A percentile compares a stretch with the other conserved stretches of the same genome.
Evolutionary conservation across 1,284 basidiomycete genomes (phyloP).

Genomic region (Tilletia walkeri): DNA sequence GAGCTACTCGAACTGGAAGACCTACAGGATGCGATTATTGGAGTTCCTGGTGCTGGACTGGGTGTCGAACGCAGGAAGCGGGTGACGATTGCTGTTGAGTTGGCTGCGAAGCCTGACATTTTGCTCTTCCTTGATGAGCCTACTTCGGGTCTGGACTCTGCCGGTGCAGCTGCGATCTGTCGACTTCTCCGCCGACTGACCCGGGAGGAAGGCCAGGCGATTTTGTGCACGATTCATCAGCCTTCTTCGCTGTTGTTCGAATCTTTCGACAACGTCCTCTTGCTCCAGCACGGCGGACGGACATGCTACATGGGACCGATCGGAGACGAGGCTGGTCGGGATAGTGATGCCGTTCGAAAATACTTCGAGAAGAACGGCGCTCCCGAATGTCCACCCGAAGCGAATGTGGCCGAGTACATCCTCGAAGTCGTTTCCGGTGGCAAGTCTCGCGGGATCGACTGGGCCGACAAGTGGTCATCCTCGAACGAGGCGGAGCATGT

Average conservation of each 20-base stretch:
- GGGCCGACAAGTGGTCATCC: slow-evolving; percentile 38
- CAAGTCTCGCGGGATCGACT: slow-evolving; percentile 25
- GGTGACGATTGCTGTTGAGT: slow-evolving; percentile 48
- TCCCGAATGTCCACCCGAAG: slow-evolving; percentile 32
- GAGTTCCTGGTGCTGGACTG: slow-evolving; percentile 41
- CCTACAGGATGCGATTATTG: slow-evolving; percentile 42
- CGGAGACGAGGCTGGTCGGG: slow-evolving; percentile 30
- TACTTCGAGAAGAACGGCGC: slow-evolving; percentile 47
- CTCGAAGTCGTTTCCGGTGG: slow-evolving; percentile 51
- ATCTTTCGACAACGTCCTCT: slow-evolving; percentile 42
- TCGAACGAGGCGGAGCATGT: slow-evolving; percentile 58
- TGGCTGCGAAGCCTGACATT: slow-evolving; percentile 46
- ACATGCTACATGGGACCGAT: slow-evolving; percentile 40
- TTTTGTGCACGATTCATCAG: slow-evolving; percentile 50
- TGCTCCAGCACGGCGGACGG: slow-evolving; percentile 39
- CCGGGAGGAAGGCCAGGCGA: slow-evolving; percentile 38
- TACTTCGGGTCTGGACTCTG: slow-evolving; percentile 43
- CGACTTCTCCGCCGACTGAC: slow-evolving; percentile 41
- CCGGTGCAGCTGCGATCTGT: slow-evolving; percentile 39
- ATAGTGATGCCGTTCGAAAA: slow-evolving; percentile 29
- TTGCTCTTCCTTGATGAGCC: slow-evolving; percentile 52
- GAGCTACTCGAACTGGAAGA: slow-evolving; percentile 41
- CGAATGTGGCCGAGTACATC: slow-evolving; percentile 53
- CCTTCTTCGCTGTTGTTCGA: slow-evolving; percentile 43
- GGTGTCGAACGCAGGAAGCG: slow-evolving; percentile 42